Conservation (phyloP, 2,329 filamentous ascomycete genomes). For the Aotearoamyces nothofagi region DNA sequence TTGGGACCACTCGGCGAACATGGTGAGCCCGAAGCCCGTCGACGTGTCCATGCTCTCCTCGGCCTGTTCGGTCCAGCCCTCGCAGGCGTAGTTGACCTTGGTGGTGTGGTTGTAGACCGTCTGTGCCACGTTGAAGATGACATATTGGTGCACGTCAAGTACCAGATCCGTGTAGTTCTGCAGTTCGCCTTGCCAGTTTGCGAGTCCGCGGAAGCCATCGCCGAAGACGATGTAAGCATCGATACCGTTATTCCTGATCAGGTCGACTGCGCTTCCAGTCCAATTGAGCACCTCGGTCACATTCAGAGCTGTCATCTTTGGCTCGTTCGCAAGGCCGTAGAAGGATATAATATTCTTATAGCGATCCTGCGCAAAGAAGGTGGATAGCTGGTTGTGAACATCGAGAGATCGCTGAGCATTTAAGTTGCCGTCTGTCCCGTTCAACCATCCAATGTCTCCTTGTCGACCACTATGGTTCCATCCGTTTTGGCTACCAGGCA, state of each 20-base stretch:
- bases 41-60: constrained; percentile 52
- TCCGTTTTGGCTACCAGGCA: constrained; percentile 88
- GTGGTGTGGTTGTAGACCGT: constrained; percentile 67
- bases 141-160: constrained; percentile 96
- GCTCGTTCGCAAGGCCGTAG: constrained; percentile 92
- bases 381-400: constrained; percentile 70
- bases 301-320: constrained; percentile 63
- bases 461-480: constrained; percentile 92
- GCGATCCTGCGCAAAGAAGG: constrained; percentile 85
- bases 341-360: constrained; percentile 87
- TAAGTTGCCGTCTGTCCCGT: constrained; percentile 66
- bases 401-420: constrained; percentile 76
- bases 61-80: constrained; percentile 73
- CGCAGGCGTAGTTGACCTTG: constrained; percentile 79
- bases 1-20: constrained; percentile 95
- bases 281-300: constrained; percentile 56
- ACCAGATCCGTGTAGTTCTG: constrained; percentile 57
- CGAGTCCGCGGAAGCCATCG: constrained; percentile 85
- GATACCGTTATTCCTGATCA: constrained; percentile 66
- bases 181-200: constrained; percentile 80
- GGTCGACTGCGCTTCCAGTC: constrained; percentile 58
- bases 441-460: constrained; percentile 74
- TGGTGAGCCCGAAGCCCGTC: constrained; percentile 80
- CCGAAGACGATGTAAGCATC: constrained; percentile 67
- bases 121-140: constrained; percentile 89